These are phyloP conservation scores for Ceratocystis lukuohia DNA, from an alignment of 2,329 filamentous ascomycete species.

Conservation along the genomic window DNA sequence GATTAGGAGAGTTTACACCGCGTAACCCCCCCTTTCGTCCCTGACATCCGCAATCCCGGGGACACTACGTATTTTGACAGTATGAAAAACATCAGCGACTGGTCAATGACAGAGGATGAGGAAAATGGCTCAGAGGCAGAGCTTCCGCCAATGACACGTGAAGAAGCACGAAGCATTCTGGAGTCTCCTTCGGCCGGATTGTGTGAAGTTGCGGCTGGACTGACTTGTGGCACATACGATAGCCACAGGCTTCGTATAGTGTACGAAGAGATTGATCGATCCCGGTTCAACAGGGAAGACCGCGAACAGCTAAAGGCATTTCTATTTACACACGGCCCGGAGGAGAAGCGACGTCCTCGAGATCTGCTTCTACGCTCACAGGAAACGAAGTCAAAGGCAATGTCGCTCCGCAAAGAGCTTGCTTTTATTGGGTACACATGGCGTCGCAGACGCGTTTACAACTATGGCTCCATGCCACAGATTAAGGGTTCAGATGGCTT, in stretches of 20 bases:
- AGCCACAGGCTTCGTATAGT: constrained; percentile 35
- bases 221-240: constrained; percentile 38
- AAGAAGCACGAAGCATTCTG: constrained; percentile 24
- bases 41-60: constrained; percentile 51
- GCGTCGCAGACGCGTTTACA: constrained; percentile 28
- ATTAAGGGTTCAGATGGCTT: constrained; percentile 9
- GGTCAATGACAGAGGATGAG: constrained; percentile 27
- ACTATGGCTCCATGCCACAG: constrained; percentile 16
- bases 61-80: constrained; percentile 88
- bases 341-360: constrained; percentile 65
- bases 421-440: constrained; percentile 90
- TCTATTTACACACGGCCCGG: constrained; percentile 39
- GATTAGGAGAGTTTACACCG: constrained; percentile 64
- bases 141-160: constrained; percentile 12
- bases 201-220: constrained; percentile 30
- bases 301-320: constrained; percentile 37
- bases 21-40: constrained; percentile 64
- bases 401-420: constrained; percentile 66
- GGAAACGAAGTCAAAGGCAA: constrained; percentile 48
- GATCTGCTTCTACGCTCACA: constrained; percentile 73
- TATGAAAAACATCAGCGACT: constrained; percentile 56
- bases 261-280: constrained; percentile 35
- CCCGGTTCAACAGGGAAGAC: constrained; percentile 27
- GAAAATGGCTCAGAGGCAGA: neutral
- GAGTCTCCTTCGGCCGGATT: constrained; percentile 29